These are phyloP conservation scores for Ogataea polymorpha DNA, from an alignment of 805 yeast genomes.

Conservation along the genomic window DNA sequence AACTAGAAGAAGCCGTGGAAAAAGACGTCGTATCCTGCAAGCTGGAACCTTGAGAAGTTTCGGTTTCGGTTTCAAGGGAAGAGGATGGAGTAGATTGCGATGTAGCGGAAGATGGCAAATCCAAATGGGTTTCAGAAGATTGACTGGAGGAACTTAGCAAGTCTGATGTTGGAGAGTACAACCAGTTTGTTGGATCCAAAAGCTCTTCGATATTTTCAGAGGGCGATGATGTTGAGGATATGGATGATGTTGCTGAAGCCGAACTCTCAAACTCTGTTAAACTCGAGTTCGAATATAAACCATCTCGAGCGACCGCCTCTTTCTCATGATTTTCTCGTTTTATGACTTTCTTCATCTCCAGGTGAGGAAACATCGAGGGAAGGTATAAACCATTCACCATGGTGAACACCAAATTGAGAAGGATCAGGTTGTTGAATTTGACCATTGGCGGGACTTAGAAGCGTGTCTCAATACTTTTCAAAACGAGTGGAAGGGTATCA, in stretches of 20 bases:
- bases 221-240: neutral
- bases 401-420: neutral
- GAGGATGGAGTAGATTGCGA: neutral
- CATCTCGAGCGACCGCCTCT: neutral
- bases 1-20: too few relatives aligned
- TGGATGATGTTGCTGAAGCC: neutral
- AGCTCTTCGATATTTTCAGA: too few relatives aligned
- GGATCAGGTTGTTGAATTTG: neutral
- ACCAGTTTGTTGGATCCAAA: too few relatives aligned
- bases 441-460: constrained; percentile 1
- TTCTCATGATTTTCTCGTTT: constrained; percentile 8
- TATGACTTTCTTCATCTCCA: constrained; percentile 7
- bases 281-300: neutral
- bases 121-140: neutral
- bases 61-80: neutral
- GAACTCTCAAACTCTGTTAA: constrained; percentile 1
- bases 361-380: constrained; percentile 7
- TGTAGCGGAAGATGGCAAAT: neutral
- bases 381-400: constrained; percentile 5
- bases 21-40: too few relatives aligned
- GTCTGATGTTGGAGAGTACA: too few relatives aligned
- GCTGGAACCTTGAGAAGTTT: too few relatives aligned
- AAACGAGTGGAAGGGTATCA: constrained; percentile 13
- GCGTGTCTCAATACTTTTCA: neutral
- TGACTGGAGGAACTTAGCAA: neutral